These are phyloP conservation scores for Ceratocystis alfenasii DNA, from an alignment of 2,329 filamentous ascomycete species.

Conservation along the genomic window DNA sequence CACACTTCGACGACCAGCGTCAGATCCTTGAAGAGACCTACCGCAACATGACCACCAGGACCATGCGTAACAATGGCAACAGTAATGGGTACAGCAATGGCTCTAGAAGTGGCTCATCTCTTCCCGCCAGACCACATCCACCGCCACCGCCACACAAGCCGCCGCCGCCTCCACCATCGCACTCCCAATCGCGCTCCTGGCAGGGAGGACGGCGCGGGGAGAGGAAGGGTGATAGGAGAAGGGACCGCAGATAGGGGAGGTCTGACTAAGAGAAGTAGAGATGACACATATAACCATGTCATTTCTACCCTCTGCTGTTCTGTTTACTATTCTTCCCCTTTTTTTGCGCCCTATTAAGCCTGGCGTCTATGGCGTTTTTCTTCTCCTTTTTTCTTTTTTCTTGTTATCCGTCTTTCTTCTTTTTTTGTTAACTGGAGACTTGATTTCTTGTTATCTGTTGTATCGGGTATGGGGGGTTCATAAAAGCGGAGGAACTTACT, in stretches of 20 bases:
- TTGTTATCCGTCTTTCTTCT: background rate
- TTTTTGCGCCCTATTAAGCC: background rate
- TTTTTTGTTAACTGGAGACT: background rate
- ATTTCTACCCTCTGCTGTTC: background rate
- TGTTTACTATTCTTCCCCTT: background rate
- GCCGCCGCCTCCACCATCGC: constrained; percentile 16
- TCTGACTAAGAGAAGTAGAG: background rate
- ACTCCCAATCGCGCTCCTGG: constrained; percentile 7
- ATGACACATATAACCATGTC: background rate
- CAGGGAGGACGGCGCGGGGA: constrained; percentile 4
- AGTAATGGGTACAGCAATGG: constrained; percentile 4
- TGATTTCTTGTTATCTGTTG: background rate
- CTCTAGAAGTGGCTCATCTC: background rate
- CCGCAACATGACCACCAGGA: constrained; percentile 9
- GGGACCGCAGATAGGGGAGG: constrained; percentile 10
- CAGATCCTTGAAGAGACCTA: constrained; percentile 15
- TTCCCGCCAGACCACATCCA: constrained; percentile 17
- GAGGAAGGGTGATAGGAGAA: constrained; percentile 20
- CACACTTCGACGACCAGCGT: constrained; percentile 22
- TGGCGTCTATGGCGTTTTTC: background rate
- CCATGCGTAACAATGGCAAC: background rate
- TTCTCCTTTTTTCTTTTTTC: background rate
- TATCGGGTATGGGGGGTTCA: background rate
- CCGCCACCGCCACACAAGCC: constrained; percentile 12
- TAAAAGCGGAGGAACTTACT: background rate